Percentiles rank a stretch among this genome's conserved stretches.
These are phyloP conservation scores for Albophoma yamanashiensis DNA, from an alignment of 2,329 filamentous ascomycete genomes.

Conservation along the genomic window DNA sequence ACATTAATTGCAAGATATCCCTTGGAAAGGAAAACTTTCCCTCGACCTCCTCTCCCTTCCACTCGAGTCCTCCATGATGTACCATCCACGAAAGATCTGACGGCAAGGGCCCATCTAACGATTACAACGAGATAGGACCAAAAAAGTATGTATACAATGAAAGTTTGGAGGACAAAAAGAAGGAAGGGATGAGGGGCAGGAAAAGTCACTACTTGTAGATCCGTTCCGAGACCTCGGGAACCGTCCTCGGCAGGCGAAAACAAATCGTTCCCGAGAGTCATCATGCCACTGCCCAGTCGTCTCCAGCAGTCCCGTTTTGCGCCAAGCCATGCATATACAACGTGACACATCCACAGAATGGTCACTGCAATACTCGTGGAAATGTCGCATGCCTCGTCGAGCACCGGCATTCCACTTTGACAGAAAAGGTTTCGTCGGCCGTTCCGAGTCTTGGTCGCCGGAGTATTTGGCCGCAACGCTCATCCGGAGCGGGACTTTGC, in stretches of 20 bases:
- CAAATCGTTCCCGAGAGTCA: conserved; percentile 2
- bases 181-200: neutral
- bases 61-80: neutral
- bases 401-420: neutral
- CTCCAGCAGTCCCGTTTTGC: neutral
- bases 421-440: neutral
- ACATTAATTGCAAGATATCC: neutral
- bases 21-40: neutral
- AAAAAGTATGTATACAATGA: neutral
- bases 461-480: neutral
- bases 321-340: conserved; percentile 3
- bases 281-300: neutral
- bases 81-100: neutral
- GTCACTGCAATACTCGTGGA: neutral
- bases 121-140: neutral
- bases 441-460: neutral
- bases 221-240: neutral
- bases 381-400: neutral
- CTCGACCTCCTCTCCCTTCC: neutral
- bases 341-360: neutral
- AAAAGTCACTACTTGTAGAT: neutral
- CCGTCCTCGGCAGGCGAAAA: conserved; percentile 1
- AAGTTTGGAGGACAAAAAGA: neutral
- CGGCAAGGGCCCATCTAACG: neutral
- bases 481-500: neutral